Evolutionary conservation across 495 filamentous ascomycete genomes (phyloP).

Genomic region (Aspergillus taichungensis): DNA sequence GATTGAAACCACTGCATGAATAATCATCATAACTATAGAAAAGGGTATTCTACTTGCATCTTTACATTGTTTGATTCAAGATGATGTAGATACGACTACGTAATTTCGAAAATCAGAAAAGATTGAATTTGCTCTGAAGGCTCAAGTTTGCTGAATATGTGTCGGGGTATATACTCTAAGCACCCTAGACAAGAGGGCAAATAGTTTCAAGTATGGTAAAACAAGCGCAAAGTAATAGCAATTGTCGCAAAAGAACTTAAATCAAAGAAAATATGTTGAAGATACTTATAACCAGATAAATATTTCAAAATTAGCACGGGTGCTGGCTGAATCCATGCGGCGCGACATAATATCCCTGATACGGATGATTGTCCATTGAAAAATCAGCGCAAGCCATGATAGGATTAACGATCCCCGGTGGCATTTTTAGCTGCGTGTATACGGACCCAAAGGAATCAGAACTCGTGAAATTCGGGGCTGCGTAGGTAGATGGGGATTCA

Average conservation of each 20-base stretch:
- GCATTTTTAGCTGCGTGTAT: constrained; percentile 20
- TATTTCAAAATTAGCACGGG: constrained; percentile 16
- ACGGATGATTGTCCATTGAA: constrained; percentile 63
- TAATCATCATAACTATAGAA: too few relatives aligned
- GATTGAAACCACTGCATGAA: too few relatives aligned
- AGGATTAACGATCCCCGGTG: constrained; percentile 52
- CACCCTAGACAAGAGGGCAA: too few relatives aligned
- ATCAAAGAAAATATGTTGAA: not conserved
- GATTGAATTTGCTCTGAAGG: too few relatives aligned
- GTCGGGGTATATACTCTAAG: too few relatives aligned
- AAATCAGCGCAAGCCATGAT: constrained; percentile 61
- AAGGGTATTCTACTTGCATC: too few relatives aligned
- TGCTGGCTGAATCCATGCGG: constrained; percentile 26
- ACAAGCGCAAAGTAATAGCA: not conserved
- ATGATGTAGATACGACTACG: too few relatives aligned
- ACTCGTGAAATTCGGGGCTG: constrained; percentile 8
- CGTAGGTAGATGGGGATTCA: not conserved
- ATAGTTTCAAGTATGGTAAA: too few relatives aligned
- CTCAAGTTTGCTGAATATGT: too few relatives aligned
- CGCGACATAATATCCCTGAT: constrained; percentile 54
- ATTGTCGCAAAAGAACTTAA: constrained; percentile 4
- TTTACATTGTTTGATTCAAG: too few relatives aligned
- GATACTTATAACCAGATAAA: not conserved
- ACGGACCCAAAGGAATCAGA: constrained; percentile 18
- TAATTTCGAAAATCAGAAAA: too few relatives aligned